phyloP scores from a whole-genome alignment of 2,329 filamentous ascomycete species.

The Alternaria brassicicola region DNA sequence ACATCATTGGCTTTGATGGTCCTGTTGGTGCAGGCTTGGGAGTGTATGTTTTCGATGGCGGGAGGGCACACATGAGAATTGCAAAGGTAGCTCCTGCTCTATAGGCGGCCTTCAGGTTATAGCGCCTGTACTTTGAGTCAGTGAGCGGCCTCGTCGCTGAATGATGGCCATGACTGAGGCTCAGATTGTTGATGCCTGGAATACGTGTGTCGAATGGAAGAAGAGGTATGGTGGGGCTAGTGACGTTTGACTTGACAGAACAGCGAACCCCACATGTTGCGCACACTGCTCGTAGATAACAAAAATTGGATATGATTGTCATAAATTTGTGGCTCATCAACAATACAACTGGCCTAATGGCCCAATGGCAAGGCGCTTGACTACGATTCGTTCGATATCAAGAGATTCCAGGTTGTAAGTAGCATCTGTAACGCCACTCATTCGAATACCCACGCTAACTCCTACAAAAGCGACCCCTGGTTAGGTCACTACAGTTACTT shows the following conservation, averaged over 20 bases:
- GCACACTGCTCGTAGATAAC: neutral
- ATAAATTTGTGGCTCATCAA: neutral
- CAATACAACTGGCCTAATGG: constrained; percentile 45
- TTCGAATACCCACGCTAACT: constrained; percentile 4
- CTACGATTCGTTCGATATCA: constrained; percentile 53
- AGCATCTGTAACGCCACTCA: neutral
- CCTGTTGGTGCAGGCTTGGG: neutral
- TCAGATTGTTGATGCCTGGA: constrained; percentile 7
- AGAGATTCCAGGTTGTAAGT: constrained; percentile 39
- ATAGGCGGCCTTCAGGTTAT: neutral
- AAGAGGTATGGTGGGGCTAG: constrained; percentile 11
- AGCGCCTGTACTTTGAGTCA: neutral
- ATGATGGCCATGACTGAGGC: constrained; percentile 6
- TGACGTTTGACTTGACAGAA: neutral
- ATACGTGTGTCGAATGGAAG: constrained; percentile 5
- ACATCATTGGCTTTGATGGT: constrained; percentile 7
- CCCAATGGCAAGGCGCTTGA: constrained; percentile 64
- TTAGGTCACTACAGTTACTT: constrained; percentile 22
- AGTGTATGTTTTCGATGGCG: neutral
- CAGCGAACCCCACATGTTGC: constrained; percentile 2
- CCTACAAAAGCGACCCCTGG: constrained; percentile 20
- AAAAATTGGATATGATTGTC: no score
- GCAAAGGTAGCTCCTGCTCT: neutral
- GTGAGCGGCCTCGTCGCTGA: neutral
- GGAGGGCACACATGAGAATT: neutral